phyloP scores from a whole-genome alignment of 805 yeast species.

The Monosporozyma unispora region DNA sequence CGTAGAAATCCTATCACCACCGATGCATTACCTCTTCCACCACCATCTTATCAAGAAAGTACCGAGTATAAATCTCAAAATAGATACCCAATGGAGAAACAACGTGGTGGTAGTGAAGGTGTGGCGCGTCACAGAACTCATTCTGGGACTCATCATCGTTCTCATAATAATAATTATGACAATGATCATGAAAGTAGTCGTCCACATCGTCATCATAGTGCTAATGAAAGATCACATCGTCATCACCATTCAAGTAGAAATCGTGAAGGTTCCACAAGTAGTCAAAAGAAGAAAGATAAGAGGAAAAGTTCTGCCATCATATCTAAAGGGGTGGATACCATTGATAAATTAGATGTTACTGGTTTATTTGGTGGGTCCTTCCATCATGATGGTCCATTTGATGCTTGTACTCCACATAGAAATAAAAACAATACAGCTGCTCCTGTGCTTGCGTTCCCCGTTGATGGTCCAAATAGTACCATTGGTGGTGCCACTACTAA shows the following conservation, averaged over 20 bases:
- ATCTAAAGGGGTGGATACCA: slow-evolving; percentile 78
- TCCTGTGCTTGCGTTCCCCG: slow-evolving; percentile 93
- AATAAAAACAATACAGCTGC: slow-evolving; percentile 69
- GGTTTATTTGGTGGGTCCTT: slow-evolving; percentile 90
- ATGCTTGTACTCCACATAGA: slow-evolving; percentile 95
- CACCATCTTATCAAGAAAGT: slow-evolving; percentile 19
- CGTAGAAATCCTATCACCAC: not conserved
- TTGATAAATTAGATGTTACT: slow-evolving; percentile 92
- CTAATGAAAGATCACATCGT: slow-evolving; percentile 7
- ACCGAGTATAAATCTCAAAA: slow-evolving; percentile 31
- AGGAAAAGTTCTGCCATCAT: slow-evolving; percentile 34
- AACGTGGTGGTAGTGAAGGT: not conserved
- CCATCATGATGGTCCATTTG: slow-evolving; percentile 99
- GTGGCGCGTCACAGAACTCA: slow-evolving; percentile 6
- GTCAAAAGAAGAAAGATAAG: slow-evolving; percentile 21
- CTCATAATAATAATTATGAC: not conserved
- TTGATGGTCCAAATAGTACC: slow-evolving; percentile 73
- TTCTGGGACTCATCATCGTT: slow-evolving; percentile 8
- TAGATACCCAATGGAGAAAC: slow-evolving; percentile 12
- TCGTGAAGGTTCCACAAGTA: not conserved
- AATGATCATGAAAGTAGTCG: not conserved
- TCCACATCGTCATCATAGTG: slow-evolving; percentile 5
- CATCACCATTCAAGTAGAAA: slow-evolving; percentile 6
- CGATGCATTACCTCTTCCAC: slow-evolving; percentile 15
- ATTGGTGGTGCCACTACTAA: slow-evolving; percentile 50